Evolutionary conservation across 345 rosid species (phyloP).

Genomic region (Citrus maxima): DNA sequence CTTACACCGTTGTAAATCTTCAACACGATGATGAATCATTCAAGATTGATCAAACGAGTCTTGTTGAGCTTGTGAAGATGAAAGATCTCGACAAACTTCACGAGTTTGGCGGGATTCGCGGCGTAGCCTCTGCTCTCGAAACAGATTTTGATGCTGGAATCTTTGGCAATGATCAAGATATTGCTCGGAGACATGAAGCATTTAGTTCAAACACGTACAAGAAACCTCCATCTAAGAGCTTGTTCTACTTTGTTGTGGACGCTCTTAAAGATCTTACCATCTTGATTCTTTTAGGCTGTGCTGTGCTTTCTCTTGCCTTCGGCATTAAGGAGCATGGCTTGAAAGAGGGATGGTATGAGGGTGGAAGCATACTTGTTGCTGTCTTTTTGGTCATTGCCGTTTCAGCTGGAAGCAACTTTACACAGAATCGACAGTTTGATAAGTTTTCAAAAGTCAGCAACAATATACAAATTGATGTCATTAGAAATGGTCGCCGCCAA

Average conservation of each 20-base stretch:
- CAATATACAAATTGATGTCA: constrained; percentile 48
- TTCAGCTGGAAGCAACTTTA: constrained; percentile 50
- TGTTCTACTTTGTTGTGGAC: constrained; percentile 42
- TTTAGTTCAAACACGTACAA: constrained; percentile 67
- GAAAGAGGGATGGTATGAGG: constrained; percentile 72
- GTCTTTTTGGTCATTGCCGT: constrained; percentile 52
- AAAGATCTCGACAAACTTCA: constrained; percentile 31
- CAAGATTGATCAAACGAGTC: constrained; percentile 29
- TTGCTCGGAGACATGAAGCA: constrained; percentile 33
- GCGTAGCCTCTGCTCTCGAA: constrained; percentile 35
- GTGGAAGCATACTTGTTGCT: constrained; percentile 60
- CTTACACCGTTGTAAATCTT: constrained; percentile 22
- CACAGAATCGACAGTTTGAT: constrained; percentile 49
- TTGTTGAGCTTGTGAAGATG: constrained; percentile 37
- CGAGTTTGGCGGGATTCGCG: constrained; percentile 38
- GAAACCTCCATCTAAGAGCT: constrained; percentile 55
- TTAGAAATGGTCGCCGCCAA: constrained; percentile 46
- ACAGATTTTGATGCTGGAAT: constrained; percentile 40
- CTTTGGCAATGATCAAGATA: constrained; percentile 25
- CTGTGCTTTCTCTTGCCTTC: constrained; percentile 56
- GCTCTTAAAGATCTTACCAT: constrained; percentile 55
- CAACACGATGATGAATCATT: constrained; percentile 10
- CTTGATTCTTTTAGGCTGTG: constrained; percentile 51
- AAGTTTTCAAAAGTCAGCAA: constrained; percentile 50
- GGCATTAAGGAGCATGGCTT: constrained; percentile 58